Percentiles rank a stretch among this genome's conserved stretches.
Conservation (phyloP, 768 basidiomycete species). For the Naganishia onofrii region DNA sequence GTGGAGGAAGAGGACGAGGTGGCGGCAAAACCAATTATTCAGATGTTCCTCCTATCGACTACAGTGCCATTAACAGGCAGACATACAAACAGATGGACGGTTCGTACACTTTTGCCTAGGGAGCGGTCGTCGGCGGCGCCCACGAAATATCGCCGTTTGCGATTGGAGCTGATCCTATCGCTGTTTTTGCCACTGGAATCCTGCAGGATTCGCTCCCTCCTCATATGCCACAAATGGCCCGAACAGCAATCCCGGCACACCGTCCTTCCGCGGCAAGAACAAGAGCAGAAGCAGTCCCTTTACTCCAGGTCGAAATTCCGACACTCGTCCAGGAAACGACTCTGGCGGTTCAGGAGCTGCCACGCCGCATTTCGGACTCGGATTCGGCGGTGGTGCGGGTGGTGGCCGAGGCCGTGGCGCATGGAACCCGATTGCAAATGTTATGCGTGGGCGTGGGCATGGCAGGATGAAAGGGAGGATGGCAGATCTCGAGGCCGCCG, state of each 20-base stretch:
- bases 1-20: constrained; percentile 23
- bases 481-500: constrained; percentile 20
- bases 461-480: constrained; percentile 5
- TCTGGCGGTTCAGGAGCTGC: constrained; percentile 13
- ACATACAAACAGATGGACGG: constrained; percentile 32
- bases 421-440: background rate
- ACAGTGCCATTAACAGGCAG: constrained; percentile 29
- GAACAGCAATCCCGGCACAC: background rate
- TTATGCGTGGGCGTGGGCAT: constrained; percentile 14
- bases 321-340: constrained; percentile 4
- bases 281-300: constrained; percentile 15
- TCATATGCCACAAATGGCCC: constrained; percentile 2
- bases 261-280: constrained; percentile 9
- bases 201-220: constrained; percentile 18
- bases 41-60: constrained; percentile 31
- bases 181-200: background rate
- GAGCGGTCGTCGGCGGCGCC: no score
- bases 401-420: constrained; percentile 11
- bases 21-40: constrained; percentile 25
- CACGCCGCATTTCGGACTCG: constrained; percentile 20
- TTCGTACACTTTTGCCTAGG: constrained; percentile 10
- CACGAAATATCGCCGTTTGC: background rate
- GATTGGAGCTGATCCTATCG: background rate
- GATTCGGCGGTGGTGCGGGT: background rate
- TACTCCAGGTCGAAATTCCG: background rate